Conservation (phyloP, 2,329 filamentous ascomycete species). For the Pseudocercospora crystallina region DNA sequence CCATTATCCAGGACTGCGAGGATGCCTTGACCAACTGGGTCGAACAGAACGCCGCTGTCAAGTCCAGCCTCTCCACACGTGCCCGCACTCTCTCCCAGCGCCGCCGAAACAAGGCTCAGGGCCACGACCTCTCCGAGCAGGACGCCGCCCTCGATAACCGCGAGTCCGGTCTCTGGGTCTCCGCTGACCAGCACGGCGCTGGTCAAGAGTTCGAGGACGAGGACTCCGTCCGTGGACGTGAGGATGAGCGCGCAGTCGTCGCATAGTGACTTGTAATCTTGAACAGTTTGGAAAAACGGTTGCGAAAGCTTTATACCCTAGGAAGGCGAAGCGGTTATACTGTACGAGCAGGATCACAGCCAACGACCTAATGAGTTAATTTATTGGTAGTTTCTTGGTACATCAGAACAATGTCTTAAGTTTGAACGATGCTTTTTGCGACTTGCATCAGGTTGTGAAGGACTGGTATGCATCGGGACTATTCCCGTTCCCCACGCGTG, state of each 20-base stretch:
- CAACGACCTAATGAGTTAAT: conserved; percentile 22
- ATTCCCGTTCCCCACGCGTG: too few species aligned
- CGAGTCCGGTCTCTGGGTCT: conserved; percentile 78
- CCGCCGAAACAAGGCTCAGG: conserved; percentile 66
- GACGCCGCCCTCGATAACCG: conserved; percentile 57
- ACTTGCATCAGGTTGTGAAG: too few species aligned
- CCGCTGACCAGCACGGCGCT: conserved; percentile 65
- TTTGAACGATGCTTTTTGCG: too few species aligned
- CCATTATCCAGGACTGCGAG: conserved; percentile 98
- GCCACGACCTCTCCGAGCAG: conserved; percentile 79
- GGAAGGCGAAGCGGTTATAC: conserved; percentile 26
- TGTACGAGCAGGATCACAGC: conserved; percentile 25
- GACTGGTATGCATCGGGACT: too few species aligned
- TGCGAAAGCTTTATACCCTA: conserved; percentile 26
- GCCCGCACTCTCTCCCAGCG: conserved; percentile 85
- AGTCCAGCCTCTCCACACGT: conserved; percentile 80
- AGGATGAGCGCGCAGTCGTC: conserved; percentile 44
- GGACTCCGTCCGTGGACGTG: conserved; percentile 51
- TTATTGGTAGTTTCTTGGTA: conserved; percentile 16
- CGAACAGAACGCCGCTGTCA: conserved; percentile 81
- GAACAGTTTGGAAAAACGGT: conserved; percentile 7
- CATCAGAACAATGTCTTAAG: conserved; percentile 21
- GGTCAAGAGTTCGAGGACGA: conserved; percentile 61
- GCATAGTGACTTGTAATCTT: conserved; percentile 13
- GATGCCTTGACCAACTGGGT: conserved; percentile 98